Evolutionary conservation across 23 red algal genomes (phyloP).

Genomic region (Gracilaria vermiculophylla): DNA sequence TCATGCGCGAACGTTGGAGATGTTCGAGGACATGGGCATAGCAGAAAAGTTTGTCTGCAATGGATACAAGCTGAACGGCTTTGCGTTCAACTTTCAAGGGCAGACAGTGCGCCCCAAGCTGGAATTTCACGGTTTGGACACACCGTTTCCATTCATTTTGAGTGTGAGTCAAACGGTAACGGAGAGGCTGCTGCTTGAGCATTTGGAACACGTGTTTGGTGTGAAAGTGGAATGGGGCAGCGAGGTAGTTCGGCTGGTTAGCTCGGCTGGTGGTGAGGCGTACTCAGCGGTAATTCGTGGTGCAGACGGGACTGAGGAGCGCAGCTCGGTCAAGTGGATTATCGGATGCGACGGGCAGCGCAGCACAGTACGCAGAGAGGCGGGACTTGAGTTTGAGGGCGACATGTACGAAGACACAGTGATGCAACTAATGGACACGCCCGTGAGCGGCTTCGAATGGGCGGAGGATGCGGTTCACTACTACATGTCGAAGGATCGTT

Average conservation of each 20-base stretch:
- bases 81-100: conserved; percentile 3
- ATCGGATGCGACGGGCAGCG: not conserved
- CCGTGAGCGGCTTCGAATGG: not conserved
- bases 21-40: not conserved
- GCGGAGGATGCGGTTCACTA: not conserved
- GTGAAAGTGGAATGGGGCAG: not conserved
- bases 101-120: not conserved
- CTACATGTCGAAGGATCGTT: not conserved
- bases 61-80: not conserved
- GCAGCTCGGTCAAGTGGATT: not conserved
- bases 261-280: not conserved
- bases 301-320: not conserved
- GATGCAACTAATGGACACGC: not conserved
- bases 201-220: not conserved
- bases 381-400: not conserved
- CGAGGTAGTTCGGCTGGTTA: not conserved
- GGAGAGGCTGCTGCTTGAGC: not conserved
- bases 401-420: conserved; percentile 1
- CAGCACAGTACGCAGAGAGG: not conserved
- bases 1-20: not conserved
- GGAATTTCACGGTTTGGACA: not conserved
- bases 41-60: not conserved
- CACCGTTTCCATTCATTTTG: not conserved
- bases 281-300: not conserved
- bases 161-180: not conserved